Percentiles rank a stretch among this genome's conserved stretches.
Conservation (phyloP, 208 protist species). For the Hexamita inflata region DNA sequence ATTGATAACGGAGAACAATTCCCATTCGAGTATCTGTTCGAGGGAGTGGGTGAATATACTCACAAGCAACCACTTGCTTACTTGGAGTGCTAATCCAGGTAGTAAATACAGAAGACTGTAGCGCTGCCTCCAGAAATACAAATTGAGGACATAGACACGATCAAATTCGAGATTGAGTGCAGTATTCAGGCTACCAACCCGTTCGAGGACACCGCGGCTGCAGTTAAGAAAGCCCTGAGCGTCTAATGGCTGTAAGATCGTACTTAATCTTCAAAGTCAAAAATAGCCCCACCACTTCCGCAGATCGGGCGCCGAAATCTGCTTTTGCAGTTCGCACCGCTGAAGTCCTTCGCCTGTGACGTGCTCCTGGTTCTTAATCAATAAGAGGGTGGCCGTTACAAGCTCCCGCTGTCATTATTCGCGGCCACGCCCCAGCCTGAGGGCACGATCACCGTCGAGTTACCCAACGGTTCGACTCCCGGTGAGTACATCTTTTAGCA, state of each 20-base stretch:
- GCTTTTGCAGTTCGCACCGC: background rate
- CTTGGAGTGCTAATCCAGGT: background rate
- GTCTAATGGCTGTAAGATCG: background rate
- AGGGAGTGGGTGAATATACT: background rate
- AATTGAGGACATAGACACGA: background rate
- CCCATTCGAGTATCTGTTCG: background rate
- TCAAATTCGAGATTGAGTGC: background rate
- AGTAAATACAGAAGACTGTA: background rate
- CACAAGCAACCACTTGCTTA: background rate
- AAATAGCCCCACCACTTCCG: background rate
- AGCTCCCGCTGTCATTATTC: background rate
- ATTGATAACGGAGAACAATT: background rate
- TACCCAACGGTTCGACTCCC: background rate
- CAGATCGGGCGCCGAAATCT: background rate
- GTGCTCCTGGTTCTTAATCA: background rate
- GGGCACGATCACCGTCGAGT: background rate
- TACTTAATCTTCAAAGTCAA: background rate
- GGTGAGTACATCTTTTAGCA: background rate
- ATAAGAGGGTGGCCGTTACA: conserved; percentile 6
- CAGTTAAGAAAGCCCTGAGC: background rate
- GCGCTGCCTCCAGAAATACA: background rate
- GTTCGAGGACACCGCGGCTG: background rate
- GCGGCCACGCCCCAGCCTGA: background rate
- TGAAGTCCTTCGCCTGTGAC: conserved; percentile 24
- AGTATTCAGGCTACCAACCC: background rate